Evolutionary conservation across 2,329 filamentous ascomycete genomes (phyloP).

Genomic region (Dothideomycetes sp.): DNA sequence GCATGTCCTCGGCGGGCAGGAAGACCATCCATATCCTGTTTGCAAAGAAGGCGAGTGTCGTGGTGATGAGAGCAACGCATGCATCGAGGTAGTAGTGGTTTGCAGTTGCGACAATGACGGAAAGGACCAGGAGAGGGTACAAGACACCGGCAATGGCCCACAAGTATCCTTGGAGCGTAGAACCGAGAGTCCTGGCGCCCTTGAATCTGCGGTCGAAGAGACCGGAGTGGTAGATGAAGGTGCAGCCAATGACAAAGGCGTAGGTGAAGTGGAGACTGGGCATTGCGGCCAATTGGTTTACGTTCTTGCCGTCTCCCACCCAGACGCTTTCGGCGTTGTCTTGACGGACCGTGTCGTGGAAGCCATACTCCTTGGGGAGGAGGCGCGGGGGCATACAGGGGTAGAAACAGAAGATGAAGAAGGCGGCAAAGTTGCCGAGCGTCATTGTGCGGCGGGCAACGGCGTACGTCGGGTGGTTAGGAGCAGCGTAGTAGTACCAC

Average conservation of each 20-base stretch:
- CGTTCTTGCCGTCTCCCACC: slow-evolving; percentile 38
- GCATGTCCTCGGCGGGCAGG: slow-evolving; percentile 42
- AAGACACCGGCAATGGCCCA: slow-evolving; percentile 32
- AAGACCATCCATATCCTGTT: slow-evolving; percentile 44
- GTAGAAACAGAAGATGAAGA: slow-evolving; percentile 40
- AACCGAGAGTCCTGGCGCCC: slow-evolving; percentile 23
- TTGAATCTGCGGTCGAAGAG: slow-evolving; percentile 22
- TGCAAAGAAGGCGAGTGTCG: slow-evolving; percentile 37
- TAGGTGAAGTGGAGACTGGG: slow-evolving; percentile 46
- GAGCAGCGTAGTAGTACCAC: slow-evolving; percentile 52
- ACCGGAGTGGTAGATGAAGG: slow-evolving; percentile 42
- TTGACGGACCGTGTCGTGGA: slow-evolving; percentile 36
- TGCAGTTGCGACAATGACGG: slow-evolving; percentile 51
- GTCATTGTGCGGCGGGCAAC: slow-evolving; percentile 34
- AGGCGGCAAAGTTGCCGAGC: slow-evolving; percentile 43
- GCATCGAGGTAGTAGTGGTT: slow-evolving; percentile 55
- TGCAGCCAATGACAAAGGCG: slow-evolving; percentile 42
- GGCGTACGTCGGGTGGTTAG: slow-evolving; percentile 35
- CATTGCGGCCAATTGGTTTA: slow-evolving; percentile 36
- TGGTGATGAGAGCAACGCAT: slow-evolving; percentile 40
- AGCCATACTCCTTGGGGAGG: slow-evolving; percentile 33
- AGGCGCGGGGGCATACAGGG: slow-evolving; percentile 43
- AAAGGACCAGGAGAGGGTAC: slow-evolving; percentile 36
- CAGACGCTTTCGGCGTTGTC: slow-evolving; percentile 35
- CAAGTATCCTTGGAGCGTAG: neutral